Base-by-base conservation (phyloP, 805 yeast species). In the Metschnikowia shivogae region DNA sequence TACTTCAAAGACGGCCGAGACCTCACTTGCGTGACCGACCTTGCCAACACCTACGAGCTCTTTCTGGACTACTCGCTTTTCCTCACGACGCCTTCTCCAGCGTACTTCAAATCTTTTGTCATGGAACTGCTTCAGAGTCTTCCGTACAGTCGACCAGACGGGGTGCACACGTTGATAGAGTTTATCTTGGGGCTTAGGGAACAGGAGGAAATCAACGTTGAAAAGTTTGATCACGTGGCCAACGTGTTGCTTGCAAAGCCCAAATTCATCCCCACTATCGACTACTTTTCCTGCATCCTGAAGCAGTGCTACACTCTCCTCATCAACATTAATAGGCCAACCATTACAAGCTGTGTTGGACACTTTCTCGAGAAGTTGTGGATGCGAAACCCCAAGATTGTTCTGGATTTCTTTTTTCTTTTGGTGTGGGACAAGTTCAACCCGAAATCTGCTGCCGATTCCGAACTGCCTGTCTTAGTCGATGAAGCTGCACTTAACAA, bases 181-280 rank as follows among this genome's bases (percentile, higher is more conserved):
- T 80, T 86, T 50, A 72, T 86, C 0, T 68, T 86, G 11, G 96
- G 96, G 0, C 68, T 86, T 22, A 70, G 96, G 45, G 95, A 88
- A 34, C 72, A 74, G 43, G 92, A 84, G 45, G 81, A 80, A 10
- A 63, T 89, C 11, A 82, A 81, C 50, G 63, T 81, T n/a, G 80
- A 78, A 28, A 84, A 81, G 52, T 70, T 87, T 39, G 80, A 79
- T 24, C 77, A 82, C 46, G 85, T 87, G 1, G 78, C 86, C n/a
- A 76, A 74, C 34, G 72, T 88, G 2, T 61, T 92, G 12, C 60
- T 84, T 26, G 64, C 82, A 13, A 82, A 81, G 48, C 97, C 97
- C 0, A 65, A 63, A 38, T 55, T 58, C 0, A 56, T 83, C 7
- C 44, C 71, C 1, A 68, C 80, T 0, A 61, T 58, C 0, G 70